Base-by-base conservation (phyloP, 2,329 filamentous ascomycete species). In the Paracorniculantispora psalliotae region DNA sequence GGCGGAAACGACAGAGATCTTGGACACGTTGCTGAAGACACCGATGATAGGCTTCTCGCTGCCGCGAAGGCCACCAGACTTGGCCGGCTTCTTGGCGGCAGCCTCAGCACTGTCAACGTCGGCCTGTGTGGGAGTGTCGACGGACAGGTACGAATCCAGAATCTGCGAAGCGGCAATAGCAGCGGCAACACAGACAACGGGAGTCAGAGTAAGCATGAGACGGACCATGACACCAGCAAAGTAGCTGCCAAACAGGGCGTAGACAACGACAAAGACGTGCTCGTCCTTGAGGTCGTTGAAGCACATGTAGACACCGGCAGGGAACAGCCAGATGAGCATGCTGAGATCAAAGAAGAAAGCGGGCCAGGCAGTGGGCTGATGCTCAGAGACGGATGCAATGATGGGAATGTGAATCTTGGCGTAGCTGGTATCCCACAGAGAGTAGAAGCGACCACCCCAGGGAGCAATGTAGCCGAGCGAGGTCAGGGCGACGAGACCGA, bases 151-250 rank as follows among this genome's bases (percentile, higher is more conserved):
- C 15, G 86, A 90, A 73, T 97, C 93, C 53, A 99, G 81, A 57
- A 99, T 88, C 65, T 89, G 85, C 19, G 94, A 97, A 44, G 92
- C 79, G 17, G 91, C 91, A 68, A 99, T 85, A 47, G 93, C 94
- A 57, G 93, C 91, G 44, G 94, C 89, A 65, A 97, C 91, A 74
- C 94, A 99, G 53, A 99, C 94, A 65, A 99, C 88, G 1, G 94
- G 94, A 1, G 94, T 99, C 66, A 99, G 79, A 0, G 94, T 99
- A 63, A 99, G 84, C 94, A 99, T 99, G 68, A 99, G 80, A 77
- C 94, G 92, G 62, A 99, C 94, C 94, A 99, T 99, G 77, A 99
- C 96, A 72, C 94, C 94, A 25, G 96, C 91, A 69, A 99, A 99
- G 81, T 99, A 99, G 76, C 91, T 97, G 65, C 91, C 91, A 64